phyloP scores from a whole-genome alignment of 441 rosid species.

The Pelargonium cotyledonis region DNA sequence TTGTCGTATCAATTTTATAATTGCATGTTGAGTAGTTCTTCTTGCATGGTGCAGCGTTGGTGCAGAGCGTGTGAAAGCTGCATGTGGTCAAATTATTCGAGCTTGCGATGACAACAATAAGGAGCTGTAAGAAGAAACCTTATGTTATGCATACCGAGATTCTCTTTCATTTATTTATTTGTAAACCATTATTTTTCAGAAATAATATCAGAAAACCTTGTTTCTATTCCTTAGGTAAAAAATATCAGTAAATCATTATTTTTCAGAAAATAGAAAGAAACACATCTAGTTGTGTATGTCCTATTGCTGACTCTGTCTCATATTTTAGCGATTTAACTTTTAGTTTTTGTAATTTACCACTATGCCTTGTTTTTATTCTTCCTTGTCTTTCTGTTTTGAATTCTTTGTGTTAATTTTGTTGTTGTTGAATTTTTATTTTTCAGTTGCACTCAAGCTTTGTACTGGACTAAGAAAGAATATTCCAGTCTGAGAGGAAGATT shows the following conservation, averaged over 20 bases:
- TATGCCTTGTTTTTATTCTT: background rate
- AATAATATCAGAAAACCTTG: too few species aligned
- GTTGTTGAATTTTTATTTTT: background rate
- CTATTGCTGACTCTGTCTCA: too few species aligned
- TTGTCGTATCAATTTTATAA: background rate
- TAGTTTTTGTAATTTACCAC: too few species aligned
- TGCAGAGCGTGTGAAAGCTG: conserved; percentile 13
- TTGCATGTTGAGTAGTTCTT: background rate
- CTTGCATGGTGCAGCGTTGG: conserved; percentile 16
- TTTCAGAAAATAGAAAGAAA: too few species aligned
- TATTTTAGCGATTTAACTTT: too few species aligned
- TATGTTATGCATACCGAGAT: background rate
- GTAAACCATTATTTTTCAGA: too few species aligned
- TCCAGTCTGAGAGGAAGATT: conserved; percentile 21
- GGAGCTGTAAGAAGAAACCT: conserved; percentile 14
- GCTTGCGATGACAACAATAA: conserved; percentile 18
- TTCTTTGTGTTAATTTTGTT: background rate
- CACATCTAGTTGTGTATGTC: too few species aligned
- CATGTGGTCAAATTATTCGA: conserved; percentile 17
- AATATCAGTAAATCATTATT: too few species aligned
- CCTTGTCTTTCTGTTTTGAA: background rate
- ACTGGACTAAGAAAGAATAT: conserved; percentile 20
- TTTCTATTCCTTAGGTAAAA: too few species aligned
- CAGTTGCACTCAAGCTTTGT: conserved; percentile 19
- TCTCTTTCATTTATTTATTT: too few species aligned